Base-by-base conservation (phyloP, 2,329 filamentous ascomycete species). In the Madurella mycetomatis region DNA sequence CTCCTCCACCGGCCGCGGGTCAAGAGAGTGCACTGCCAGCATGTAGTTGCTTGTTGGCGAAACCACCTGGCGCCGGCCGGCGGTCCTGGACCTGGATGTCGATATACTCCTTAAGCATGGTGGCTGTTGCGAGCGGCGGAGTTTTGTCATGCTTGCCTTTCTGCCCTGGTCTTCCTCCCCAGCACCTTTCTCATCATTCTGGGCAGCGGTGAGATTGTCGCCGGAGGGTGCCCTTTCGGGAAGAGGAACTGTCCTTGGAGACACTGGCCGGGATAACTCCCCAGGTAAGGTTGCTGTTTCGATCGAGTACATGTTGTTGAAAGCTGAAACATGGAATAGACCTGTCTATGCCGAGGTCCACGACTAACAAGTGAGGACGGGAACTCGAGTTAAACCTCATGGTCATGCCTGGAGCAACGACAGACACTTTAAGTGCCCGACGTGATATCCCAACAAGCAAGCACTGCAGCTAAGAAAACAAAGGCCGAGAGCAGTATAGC, bases 1-100 rank as follows among this genome's bases (percentile, higher is more conserved):
- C 5, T 73, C 71, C 16, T 73, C 68, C 47, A 76, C 70, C 0
- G 73, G 63, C 1, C 75, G 70, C 1, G 71, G 72, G 2, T 69
- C 65, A 43, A 75, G 65, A 53, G 69, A 60, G 15, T 54, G 54
- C 9, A 67, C 32, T 1, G 53, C 44, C 9, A 32, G 32, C 40
- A 41, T 46, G 41, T 53, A 53, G 49, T 12, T 43, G 54, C 9
- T 50, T 37, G 49, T 25, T 11, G 16, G 34, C 5, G 13, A 47
- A 12, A 48, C 19, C 15, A 47, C 30, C 5, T 32, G 41, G 18
- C 9, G 18, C n/a, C 25, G 46, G 42, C 32, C 19, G 37, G 18
- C 9, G 9, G 40, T 12, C 5, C 12, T 50, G 2, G 19, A 15
- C 8, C 5, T 49, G 4, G 49, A 32, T 12, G 46, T 18, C 13